Conservation (phyloP, 257 asterid genomes). For the Leptodermis oblonga region DNA sequence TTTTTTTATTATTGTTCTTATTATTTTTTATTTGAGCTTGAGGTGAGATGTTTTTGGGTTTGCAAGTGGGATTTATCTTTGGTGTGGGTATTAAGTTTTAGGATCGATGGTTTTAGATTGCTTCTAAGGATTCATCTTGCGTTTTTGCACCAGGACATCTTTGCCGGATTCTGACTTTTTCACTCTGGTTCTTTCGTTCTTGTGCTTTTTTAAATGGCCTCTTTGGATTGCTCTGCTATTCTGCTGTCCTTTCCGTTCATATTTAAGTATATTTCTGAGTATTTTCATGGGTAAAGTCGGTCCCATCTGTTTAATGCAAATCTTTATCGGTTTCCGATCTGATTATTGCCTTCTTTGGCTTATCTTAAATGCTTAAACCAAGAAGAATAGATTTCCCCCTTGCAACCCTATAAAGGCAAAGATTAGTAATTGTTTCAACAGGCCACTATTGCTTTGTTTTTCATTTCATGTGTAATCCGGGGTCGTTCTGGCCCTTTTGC, state of each 20-base stretch:
- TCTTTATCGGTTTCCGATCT: not conserved
- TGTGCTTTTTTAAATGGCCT: not conserved
- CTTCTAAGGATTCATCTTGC: not conserved
- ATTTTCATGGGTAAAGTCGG: not conserved
- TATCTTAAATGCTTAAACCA: not conserved
- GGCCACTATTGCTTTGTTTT: not conserved
- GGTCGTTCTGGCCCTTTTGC: not conserved
- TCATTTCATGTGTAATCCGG: not conserved
- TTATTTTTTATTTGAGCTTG: not conserved
- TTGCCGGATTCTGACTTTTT: not conserved
- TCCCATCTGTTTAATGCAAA: not conserved
- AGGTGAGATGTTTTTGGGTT: not conserved
- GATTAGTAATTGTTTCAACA: not conserved
- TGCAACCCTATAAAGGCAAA: not conserved
- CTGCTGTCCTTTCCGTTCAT: not conserved
- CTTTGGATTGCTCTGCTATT: not conserved
- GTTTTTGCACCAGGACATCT: not conserved
- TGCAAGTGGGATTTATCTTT: not conserved
- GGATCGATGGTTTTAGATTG: not conserved
- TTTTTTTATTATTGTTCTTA: not conserved
- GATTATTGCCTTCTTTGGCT: not conserved
- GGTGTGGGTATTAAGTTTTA: not conserved
- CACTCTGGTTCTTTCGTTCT: not conserved
- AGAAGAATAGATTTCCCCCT: not conserved
- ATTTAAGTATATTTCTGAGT: not conserved